Conservation (phyloP, 2,329 filamentous ascomycete species). For the Cercospora sp. region DNA sequence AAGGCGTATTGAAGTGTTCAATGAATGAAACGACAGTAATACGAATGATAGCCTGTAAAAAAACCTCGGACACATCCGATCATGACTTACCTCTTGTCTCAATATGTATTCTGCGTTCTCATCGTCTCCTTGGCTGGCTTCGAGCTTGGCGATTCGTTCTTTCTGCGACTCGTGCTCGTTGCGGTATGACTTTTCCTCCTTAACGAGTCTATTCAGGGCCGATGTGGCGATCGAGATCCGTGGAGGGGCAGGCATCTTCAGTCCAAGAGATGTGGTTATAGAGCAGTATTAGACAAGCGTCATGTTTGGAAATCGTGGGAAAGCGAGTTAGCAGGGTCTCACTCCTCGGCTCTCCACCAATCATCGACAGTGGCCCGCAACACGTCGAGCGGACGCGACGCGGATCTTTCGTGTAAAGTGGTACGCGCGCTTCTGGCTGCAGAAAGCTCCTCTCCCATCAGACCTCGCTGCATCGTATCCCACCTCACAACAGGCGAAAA, state of each 20-base stretch:
- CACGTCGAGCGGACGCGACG: not conserved
- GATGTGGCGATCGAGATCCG: conserved; percentile 77
- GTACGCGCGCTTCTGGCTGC: conserved; percentile 9
- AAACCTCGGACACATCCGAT: not conserved
- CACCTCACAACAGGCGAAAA: not conserved
- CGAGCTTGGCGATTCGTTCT: conserved; percentile 66
- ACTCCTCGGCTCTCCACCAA: not conserved
- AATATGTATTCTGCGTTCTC: conserved; percentile 76
- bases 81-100: conserved; percentile 74
- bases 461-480: not conserved
- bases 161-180: conserved; percentile 78
- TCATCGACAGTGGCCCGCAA: not conserved
- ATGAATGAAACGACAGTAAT: not conserved
- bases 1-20: not conserved
- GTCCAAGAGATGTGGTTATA: not conserved
- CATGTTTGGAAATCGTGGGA: conserved; percentile 11
- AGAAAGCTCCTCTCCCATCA: not conserved
- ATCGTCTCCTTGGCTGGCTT: conserved; percentile 50
- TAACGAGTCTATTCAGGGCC: conserved; percentile 78
- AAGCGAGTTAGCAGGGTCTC: not conserved
- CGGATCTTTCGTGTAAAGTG: conserved; percentile 7
- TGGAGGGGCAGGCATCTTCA: conserved; percentile 71
- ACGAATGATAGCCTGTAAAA: conserved; percentile 13
- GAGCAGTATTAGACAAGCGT: conserved; percentile 1
- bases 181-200: conserved; percentile 89